A percentile compares a stretch with the other conserved stretches of the same genome.
These are phyloP conservation scores for Penicillium crystallinum DNA, from an alignment of 495 filamentous ascomycete species.

Conservation along the genomic window DNA sequence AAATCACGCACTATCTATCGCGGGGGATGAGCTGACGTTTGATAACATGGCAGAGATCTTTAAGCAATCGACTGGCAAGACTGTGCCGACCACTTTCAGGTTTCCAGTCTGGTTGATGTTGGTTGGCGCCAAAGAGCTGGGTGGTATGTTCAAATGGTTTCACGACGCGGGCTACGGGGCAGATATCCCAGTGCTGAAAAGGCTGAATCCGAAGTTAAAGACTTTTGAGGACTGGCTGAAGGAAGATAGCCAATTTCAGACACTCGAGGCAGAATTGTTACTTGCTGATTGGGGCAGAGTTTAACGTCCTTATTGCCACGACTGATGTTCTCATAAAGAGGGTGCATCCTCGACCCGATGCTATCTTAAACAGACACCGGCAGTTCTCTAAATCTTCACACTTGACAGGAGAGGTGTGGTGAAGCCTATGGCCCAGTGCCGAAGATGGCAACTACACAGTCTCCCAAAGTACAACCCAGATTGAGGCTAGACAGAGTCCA, in stretches of 20 bases:
- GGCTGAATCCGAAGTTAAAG: constrained; percentile 48
- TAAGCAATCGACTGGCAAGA: constrained; percentile 40
- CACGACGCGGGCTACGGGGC: constrained; percentile 54
- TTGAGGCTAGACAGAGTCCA: background rate
- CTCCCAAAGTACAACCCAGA: background rate
- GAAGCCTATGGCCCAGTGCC: too few species aligned
- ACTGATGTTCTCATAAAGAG: too few species aligned
- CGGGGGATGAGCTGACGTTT: constrained; percentile 55
- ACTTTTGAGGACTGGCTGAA: constrained; percentile 57
- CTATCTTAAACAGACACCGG: too few species aligned
- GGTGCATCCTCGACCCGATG: too few species aligned
- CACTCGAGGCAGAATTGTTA: background rate
- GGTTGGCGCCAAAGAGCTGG: constrained; percentile 49
- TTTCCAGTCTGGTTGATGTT: constrained; percentile 35
- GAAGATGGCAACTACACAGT: background rate
- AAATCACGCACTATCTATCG: constrained; percentile 46
- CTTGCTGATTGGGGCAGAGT: background rate
- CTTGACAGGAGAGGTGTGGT: too few species aligned
- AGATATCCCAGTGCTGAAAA: constrained; percentile 50
- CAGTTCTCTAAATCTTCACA: too few species aligned
- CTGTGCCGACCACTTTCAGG: constrained; percentile 46
- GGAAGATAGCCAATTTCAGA: constrained; percentile 48
- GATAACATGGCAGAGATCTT: constrained; percentile 47
- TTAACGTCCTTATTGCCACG: background rate
- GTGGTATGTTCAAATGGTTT: constrained; percentile 62